Conservation (phyloP, 768 basidiomycete species). For the Boletus rubroflammeus region DNA sequence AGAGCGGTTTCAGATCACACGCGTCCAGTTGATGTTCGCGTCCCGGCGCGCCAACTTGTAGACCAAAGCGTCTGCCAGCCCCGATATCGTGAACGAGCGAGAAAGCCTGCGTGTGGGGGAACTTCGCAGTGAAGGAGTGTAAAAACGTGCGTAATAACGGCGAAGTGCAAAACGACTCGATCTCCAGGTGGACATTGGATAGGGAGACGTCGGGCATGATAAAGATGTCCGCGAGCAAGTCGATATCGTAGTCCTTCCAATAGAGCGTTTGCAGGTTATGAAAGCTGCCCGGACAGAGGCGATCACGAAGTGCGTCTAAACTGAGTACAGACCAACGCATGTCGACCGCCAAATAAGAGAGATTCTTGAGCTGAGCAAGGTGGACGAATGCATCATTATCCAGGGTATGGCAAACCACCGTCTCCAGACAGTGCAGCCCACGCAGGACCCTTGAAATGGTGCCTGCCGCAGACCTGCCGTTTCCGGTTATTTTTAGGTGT, state of each 20-base stretch:
- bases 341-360: constrained; percentile 19
- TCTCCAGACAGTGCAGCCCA: constrained; percentile 12
- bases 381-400: constrained; percentile 23
- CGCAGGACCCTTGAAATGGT: constrained; percentile 16
- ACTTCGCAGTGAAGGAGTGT: constrained; percentile 6
- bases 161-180: constrained; percentile 23
- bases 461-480: constrained; percentile 12
- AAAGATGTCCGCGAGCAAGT: constrained; percentile 16
- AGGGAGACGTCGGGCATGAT: constrained; percentile 15
- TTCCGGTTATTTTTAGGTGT: constrained; percentile 21
- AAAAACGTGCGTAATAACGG: constrained; percentile 13
- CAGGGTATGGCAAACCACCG: constrained; percentile 16
- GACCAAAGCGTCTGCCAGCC: constrained; percentile 21
- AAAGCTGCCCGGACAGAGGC: constrained; percentile 11
- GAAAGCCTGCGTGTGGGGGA: constrained; percentile 11
- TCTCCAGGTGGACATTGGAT: constrained; percentile 13
- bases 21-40: constrained; percentile 15
- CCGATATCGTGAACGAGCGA: constrained; percentile 22
- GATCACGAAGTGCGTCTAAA: constrained; percentile 12
- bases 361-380: constrained; percentile 19
- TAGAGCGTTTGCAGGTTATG: constrained; percentile 11
- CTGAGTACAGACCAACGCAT: constrained; percentile 23
- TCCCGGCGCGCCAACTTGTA: constrained; percentile 12
- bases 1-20: constrained; percentile 15
- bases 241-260: constrained; percentile 24